Percentiles rank a stretch among this genome's conserved stretches.
phyloP scores from a whole-genome alignment of 179 eudicot genomes.

The Corrigiola litoralis region DNA sequence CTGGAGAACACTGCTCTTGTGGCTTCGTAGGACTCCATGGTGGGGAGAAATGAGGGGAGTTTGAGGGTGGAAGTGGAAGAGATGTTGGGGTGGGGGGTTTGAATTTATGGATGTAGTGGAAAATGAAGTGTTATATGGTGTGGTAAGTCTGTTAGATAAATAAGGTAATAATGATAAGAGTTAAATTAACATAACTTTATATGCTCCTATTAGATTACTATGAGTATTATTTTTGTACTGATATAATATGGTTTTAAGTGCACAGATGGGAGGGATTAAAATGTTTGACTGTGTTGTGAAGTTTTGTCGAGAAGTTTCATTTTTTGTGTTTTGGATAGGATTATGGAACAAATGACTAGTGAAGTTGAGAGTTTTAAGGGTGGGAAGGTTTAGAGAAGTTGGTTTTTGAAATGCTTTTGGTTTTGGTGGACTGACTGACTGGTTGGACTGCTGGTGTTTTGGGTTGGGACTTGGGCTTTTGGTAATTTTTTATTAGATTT shows the following conservation, averaged over 20 bases:
- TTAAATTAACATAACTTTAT: background rate
- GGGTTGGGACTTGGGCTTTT: too few species aligned
- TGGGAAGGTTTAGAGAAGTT: background rate
- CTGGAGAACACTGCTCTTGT: constrained; percentile 50
- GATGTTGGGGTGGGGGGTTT: constrained; percentile 3
- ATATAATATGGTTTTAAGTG: too few species aligned
- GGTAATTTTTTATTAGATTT: too few species aligned
- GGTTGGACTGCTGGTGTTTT: too few species aligned
- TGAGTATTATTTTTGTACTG: too few species aligned
- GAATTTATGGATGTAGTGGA: background rate
- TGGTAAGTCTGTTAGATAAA: constrained; percentile 17
- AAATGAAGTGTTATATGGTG: constrained; percentile 4
- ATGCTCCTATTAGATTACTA: background rate
- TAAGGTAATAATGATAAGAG: constrained; percentile 20
- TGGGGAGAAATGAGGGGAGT: background rate
- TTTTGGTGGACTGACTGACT: background rate
- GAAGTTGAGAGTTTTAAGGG: background rate
- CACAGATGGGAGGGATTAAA: too few species aligned
- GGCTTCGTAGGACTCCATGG: constrained; percentile 74
- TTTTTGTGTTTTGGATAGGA: too few species aligned
- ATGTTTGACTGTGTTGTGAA: too few species aligned
- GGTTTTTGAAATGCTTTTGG: too few species aligned
- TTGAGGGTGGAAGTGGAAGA: constrained; percentile 5
- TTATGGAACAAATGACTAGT: background rate
- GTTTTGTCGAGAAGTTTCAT: too few species aligned